These are phyloP conservation scores for Pugionium cornutum DNA, from an alignment of 345 rosid genomes.

Conservation along the genomic window DNA sequence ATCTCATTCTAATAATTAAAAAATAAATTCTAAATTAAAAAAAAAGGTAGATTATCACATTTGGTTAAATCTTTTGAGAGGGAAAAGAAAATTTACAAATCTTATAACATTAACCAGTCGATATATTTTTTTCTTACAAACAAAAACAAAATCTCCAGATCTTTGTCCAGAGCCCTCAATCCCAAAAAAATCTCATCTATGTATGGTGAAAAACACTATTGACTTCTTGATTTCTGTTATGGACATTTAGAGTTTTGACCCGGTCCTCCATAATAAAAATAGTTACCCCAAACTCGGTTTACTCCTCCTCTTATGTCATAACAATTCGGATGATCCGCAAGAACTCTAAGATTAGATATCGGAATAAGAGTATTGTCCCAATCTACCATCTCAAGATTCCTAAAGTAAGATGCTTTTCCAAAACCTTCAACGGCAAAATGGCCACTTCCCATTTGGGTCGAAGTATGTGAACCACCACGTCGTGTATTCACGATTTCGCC, in stretches of 20 bases:
- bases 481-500: constrained; percentile 86
- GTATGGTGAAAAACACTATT: constrained; percentile 19
- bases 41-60: too few relatives aligned
- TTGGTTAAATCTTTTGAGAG: too few relatives aligned
- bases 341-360: constrained; percentile 57
- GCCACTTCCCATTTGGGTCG: constrained; percentile 98
- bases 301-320: constrained; percentile 85
- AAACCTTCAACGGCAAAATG: constrained; percentile 92
- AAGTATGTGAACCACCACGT: constrained; percentile 77
- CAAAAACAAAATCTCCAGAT: constrained; percentile 16
- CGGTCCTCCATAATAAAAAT: constrained; percentile 95
- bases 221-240: constrained; percentile 32
- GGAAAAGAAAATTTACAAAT: constrained; percentile 4
- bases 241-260: constrained; percentile 86
- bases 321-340: constrained; percentile 92
- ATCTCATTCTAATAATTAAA: too few relatives aligned
- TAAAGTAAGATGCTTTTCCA: constrained; percentile 85
- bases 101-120: constrained; percentile 23
- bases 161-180: constrained; percentile 25
- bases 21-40: too few relatives aligned
- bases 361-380: constrained; percentile 93
- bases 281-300: constrained; percentile 86
- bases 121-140: constrained; percentile 16
- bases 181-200: constrained; percentile 21
- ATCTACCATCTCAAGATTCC: constrained; percentile 88